A percentile compares a stretch with the other conserved stretches of the same genome.
These are phyloP conservation scores for Plectosphaerella sp. DNA, from an alignment of 2,329 filamentous ascomycete genomes.

Conservation along the genomic window DNA sequence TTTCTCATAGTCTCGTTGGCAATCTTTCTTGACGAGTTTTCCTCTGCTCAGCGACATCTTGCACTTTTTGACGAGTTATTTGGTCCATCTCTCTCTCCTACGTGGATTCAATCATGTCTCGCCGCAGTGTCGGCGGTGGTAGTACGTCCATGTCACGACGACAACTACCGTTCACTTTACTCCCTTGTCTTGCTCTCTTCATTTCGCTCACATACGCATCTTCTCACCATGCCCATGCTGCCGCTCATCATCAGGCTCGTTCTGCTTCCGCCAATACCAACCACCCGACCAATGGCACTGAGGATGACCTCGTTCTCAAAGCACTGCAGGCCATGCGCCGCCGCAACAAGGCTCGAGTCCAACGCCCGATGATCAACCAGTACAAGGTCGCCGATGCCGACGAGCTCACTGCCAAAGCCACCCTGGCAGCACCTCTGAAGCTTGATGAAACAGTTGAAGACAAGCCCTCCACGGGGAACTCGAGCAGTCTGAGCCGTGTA, in stretches of 20 bases:
- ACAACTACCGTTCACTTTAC: too few species aligned
- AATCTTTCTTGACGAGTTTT: too few species aligned
- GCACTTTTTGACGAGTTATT: too few species aligned
- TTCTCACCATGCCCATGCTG: background rate
- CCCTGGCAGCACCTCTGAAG: background rate
- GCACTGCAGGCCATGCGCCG: background rate
- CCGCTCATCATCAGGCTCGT: background rate
- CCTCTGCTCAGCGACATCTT: too few species aligned
- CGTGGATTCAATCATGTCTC: too few species aligned
- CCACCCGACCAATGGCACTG: background rate
- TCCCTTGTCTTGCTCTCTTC: too few species aligned
- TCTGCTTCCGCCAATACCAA: background rate
- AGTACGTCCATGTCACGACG: too few species aligned
- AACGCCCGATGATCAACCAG: background rate
- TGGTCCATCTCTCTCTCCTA: too few species aligned
- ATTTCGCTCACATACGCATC: background rate
- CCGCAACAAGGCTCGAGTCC: background rate
- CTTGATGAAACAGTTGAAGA: background rate
- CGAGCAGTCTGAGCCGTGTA: background rate
- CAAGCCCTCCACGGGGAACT: background rate
- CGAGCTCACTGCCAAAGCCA: background rate
- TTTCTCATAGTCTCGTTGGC: too few species aligned
- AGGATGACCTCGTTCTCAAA: background rate
- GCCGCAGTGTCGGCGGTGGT: too few species aligned
- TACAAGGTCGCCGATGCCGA: background rate